Evolutionary conservation across 768 basidiomycete species (phyloP).

Genomic region (Mycena galericulata): DNA sequence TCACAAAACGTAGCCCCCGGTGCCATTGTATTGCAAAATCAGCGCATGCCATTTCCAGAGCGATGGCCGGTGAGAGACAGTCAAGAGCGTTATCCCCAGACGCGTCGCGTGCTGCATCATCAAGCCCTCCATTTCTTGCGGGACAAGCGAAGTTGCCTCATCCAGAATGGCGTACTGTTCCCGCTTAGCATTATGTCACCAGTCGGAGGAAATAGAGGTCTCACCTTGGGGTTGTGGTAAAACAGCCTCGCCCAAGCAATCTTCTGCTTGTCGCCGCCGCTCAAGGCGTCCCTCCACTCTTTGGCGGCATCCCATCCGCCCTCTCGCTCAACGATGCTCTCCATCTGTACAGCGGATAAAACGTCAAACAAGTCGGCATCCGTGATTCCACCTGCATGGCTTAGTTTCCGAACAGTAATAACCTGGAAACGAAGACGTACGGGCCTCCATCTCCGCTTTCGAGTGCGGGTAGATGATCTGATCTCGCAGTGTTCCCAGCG

Average conservation of each 20-base stretch:
- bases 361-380: constrained; percentile 82
- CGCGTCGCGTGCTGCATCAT: constrained; percentile 95
- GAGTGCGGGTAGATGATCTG: constrained; percentile 97
- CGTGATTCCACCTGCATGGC: constrained; percentile 68
- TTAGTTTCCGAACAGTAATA: neutral
- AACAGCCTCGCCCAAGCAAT: constrained; percentile 97
- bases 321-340: constrained; percentile 88
- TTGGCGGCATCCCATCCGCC: constrained; percentile 94
- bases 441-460: constrained; percentile 79
- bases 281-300: constrained; percentile 94
- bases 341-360: constrained; percentile 86
- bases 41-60: constrained; percentile 93
- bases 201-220: constrained; percentile 6
- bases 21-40: constrained; percentile 93
- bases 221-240: constrained; percentile 92
- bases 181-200: neutral
- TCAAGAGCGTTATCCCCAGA: constrained; percentile 91
- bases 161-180: constrained; percentile 93
- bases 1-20: constrained; percentile 95
- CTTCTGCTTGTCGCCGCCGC: constrained; percentile 97
- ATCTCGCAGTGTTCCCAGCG: constrained; percentile 92
- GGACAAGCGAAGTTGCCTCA: constrained; percentile 96
- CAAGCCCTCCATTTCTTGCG: constrained; percentile 89
- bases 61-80: constrained; percentile 95
- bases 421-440: constrained; percentile 55